phyloP scores from a whole-genome alignment of 441 rosid genomes.

The Jatropha multifida region DNA sequence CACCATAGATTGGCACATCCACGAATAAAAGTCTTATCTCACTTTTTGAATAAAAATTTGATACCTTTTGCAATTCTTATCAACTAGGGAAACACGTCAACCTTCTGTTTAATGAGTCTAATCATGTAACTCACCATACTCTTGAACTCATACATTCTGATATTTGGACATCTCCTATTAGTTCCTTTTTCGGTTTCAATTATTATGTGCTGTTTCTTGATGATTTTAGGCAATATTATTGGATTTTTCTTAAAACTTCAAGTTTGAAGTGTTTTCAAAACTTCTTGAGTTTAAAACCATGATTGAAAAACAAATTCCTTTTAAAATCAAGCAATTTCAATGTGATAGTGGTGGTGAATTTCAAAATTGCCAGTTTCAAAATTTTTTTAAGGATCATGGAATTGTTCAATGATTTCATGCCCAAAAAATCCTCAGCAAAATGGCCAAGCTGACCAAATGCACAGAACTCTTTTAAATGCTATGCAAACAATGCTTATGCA shows the following conservation, averaged over 20 bases:
- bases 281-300: not conserved
- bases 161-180: too few species aligned
- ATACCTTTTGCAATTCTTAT: too few species aligned
- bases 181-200: too few species aligned
- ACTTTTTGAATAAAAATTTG: too few species aligned
- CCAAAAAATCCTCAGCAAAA: not conserved
- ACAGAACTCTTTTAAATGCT: not conserved
- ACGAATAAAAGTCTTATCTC: too few species aligned
- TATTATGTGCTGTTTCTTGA: not conserved
- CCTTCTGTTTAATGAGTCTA: too few species aligned
- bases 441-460: not conserved
- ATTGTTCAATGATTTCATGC: not conserved
- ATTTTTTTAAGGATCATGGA: not conserved
- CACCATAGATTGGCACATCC: too few species aligned
- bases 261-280: not conserved
- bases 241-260: not conserved
- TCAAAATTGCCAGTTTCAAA: not conserved
- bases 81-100: too few species aligned
- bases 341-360: not conserved
- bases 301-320: not conserved
- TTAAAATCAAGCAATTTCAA: not conserved
- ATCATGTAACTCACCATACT: too few species aligned
- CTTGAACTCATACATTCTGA: too few species aligned
- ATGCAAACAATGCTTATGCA: not conserved
- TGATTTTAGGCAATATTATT: not conserved